These are phyloP conservation scores for Karstenula rhodostoma DNA, from an alignment of 2,329 filamentous ascomycete genomes.

Conservation along the genomic window DNA sequence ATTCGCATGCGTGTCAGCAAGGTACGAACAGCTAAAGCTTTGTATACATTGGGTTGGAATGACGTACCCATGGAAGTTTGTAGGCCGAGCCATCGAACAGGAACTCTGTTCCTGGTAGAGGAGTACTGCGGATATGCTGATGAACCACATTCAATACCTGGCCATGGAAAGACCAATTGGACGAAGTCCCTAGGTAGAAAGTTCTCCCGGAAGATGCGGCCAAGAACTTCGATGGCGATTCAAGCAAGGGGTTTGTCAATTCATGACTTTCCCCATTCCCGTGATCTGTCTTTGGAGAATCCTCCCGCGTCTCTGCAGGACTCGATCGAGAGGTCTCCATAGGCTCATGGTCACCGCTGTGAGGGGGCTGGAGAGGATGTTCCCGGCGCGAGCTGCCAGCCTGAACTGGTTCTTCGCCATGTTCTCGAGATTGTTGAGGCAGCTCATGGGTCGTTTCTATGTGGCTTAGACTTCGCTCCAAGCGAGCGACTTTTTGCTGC, in stretches of 20 bases:
- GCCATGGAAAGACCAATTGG: constrained; percentile 64
- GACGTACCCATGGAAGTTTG: constrained; percentile 56
- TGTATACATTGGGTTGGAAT: not conserved
- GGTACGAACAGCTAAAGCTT: not conserved
- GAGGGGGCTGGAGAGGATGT: constrained; percentile 12
- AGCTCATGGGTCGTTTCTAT: constrained; percentile 5
- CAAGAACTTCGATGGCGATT: constrained; percentile 39
- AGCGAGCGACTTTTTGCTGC: constrained; percentile 30
- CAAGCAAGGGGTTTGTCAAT: constrained; percentile 35
- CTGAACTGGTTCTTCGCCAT: constrained; percentile 11
- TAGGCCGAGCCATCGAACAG: constrained; percentile 63
- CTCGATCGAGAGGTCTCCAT: constrained; percentile 26
- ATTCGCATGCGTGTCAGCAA: not conserved
- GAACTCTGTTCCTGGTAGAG: constrained; percentile 54
- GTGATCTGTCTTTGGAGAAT: constrained; percentile 29
- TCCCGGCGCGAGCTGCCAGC: constrained; percentile 18
- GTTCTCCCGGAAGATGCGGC: constrained; percentile 31
- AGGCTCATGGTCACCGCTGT: constrained; percentile 25
- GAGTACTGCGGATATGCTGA: constrained; percentile 55
- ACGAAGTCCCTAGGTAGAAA: constrained; percentile 63
- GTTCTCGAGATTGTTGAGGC: constrained; percentile 4
- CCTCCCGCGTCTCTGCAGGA: constrained; percentile 26
- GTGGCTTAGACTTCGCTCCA: constrained; percentile 22
- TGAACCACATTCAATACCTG: constrained; percentile 60
- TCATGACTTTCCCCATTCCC: constrained; percentile 28